Percentiles rank a stretch among this genome's conserved stretches.
Conservation (phyloP, 73 alveolate species). For the Uronychia setigera region DNA sequence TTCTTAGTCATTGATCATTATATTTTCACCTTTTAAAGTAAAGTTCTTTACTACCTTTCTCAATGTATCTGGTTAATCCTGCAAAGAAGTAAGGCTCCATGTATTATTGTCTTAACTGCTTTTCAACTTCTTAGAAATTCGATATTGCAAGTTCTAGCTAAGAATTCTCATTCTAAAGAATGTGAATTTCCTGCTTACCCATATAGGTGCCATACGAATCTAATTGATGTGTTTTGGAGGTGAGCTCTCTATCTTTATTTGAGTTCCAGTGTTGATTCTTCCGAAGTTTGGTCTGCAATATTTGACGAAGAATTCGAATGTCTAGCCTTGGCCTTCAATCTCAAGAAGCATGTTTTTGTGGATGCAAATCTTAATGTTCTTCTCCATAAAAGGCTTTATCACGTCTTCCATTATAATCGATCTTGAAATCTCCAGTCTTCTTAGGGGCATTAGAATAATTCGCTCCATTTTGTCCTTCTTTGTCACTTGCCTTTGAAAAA, state of each 20-base stretch:
- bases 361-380: constrained; percentile 14
- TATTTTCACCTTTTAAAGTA: constrained; percentile 21
- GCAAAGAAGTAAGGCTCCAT: constrained; percentile 24
- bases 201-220: constrained; percentile 47
- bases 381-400: constrained; percentile 31
- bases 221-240: constrained; percentile 35
- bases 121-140: constrained; percentile 5
- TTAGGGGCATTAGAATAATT: constrained; percentile 23
- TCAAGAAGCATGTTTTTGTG: constrained; percentile 41
- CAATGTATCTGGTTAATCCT: constrained; percentile 22
- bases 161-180: background rate
- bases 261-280: constrained; percentile 11
- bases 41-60: background rate
- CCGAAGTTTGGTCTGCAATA: constrained; percentile 50
- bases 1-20: constrained; percentile 26
- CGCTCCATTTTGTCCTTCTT: constrained; percentile 10
- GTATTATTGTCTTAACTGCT: background rate
- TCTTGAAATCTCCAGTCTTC: constrained; percentile 25
- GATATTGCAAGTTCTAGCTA: constrained; percentile 1
- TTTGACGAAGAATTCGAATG: constrained; percentile 41
- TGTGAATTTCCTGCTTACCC: constrained; percentile 6
- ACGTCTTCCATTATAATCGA: constrained; percentile 26
- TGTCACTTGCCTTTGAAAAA: background rate
- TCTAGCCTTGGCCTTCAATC: constrained; percentile 3
- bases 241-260: constrained; percentile 30